Evolutionary conservation across 257 asterid genomes (phyloP).

Genomic region (Voacanga thouarsii): DNA sequence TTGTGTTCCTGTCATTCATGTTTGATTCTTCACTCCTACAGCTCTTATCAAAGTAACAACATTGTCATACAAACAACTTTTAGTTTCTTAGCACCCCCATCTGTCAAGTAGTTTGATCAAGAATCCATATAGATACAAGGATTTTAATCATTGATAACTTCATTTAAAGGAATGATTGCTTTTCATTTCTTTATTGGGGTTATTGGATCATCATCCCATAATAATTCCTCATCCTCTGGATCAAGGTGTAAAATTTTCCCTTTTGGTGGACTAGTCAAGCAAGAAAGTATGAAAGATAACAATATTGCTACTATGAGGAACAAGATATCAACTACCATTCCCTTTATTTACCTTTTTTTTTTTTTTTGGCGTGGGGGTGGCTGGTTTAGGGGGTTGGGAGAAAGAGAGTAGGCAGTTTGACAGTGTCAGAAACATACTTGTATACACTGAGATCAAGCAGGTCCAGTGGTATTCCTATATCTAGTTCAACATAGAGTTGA

Average conservation of each 20-base stretch:
- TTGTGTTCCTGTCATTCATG: neutral
- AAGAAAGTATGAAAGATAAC: constrained; percentile 30
- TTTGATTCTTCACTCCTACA: neutral
- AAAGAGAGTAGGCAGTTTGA: neutral
- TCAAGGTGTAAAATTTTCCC: too few species aligned
- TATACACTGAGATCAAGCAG: constrained; percentile 95
- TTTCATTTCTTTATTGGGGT: constrained; percentile 63
- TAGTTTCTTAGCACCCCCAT: neutral
- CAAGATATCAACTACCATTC: neutral
- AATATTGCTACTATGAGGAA: constrained; percentile 9
- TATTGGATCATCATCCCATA: too few species aligned
- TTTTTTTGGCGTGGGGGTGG: too few species aligned
- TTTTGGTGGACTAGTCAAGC: too few species aligned
- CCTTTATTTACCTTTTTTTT: too few species aligned
- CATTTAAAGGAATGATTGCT: neutral
- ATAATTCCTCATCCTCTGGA: too few species aligned
- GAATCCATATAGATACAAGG: neutral
- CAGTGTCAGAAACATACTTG: constrained; percentile 49
- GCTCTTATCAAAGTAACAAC: neutral
- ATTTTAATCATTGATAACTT: too few species aligned
- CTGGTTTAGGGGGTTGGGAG: neutral
- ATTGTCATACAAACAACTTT: neutral
- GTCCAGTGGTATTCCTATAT: constrained; percentile 96
- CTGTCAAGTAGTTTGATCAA: neutral
- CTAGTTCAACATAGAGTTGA: too few species aligned